Base-by-base conservation (phyloP, 1,284 basidiomycete species). In the Pascua guehoae region DNA sequence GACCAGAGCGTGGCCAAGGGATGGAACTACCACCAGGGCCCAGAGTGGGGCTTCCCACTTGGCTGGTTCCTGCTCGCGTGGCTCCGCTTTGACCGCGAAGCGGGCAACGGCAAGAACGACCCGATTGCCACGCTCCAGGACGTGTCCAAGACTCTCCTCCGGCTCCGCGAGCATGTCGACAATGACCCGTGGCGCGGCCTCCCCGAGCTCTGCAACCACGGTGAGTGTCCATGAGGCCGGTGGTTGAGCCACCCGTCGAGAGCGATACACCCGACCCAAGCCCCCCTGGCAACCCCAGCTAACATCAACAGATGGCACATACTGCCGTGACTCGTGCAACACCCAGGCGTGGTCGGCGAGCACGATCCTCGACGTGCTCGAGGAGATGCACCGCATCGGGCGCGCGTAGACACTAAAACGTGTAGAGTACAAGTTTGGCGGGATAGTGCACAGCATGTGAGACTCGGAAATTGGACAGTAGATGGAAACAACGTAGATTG, bases 1-100 rank as follows among this genome's bases (percentile, higher is more conserved):
- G 93, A 97, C 70, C 78, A 83, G 56, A 79, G 85, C 5, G 78
- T 92, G 49, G 92, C 94, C 8, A 95, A 96, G 73, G 94, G 94
- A 4, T 81, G 89, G 78, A 97, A 96, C 78, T 79, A 81, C 65
- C 80, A 81, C 67, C 80, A 81, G 69, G 80, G 80, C 16, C 79
- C 80, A 1, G 90, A 94, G 74, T 96, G 91, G 92, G 88, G 87
- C 12, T 94, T 91, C 89, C 91, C 92, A 11, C 79, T 91, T 50
- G 95, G 95, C 11, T 98, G 92, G 80, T 98, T 96, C 83, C 79
- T 98, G 63, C 86, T 90, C 51, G 93, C 95, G 0, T 95, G 91
- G 76, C 82, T 96, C 50, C 78, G 88, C 70, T 96, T 96, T 72
- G 89, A 95, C 69, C 83, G 64, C 36, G 49, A 71, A n/a, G 74